Evolutionary conservation across 768 basidiomycete species (phyloP), one percentile per base, ranked within the genome.

Genomic region (Amanita muscaria): DNA sequence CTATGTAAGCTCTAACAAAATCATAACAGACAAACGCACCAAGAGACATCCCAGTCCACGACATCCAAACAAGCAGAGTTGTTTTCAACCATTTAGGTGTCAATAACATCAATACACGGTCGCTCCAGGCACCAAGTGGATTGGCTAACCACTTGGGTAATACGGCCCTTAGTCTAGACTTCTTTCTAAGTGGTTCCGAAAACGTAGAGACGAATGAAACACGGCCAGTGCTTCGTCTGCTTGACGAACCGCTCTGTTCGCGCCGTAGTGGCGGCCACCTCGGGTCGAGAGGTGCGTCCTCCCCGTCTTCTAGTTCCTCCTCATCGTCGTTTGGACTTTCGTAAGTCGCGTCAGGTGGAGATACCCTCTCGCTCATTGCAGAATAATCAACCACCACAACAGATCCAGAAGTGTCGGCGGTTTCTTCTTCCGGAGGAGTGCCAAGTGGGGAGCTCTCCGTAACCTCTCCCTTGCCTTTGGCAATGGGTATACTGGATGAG

Each of bases 41-140:
- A 14, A 90, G 69, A 1, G 83, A 73, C 77, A 89, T 84, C 1
- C 72, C 62, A 45, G 71, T 76, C 91, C 91, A 94, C 7, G 70
- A 64, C 0, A 61, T 66, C 88, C 90, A 94, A 16, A 92, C 78
- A 27, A 91, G 64, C 47, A 89, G 10, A 16, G 89, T 90, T 42
- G 82, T 88, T 50, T 68, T 66, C 36, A 76, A 55, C 88, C 89
- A 90, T 56, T 87, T 78, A 0, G 83, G 82, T 19, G 73, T 63
- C 14, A 93, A 65, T 16, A 93, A 80, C 70, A 81, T 74, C 52
- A 64, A 63, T 16, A 92, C 65, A 10, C 85, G 72, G 48, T 76
- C 75, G 51, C 76, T 61, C 82, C 84, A 91, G 14, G 77, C 83
- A 46, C 66, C 63, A n/a, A 84, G 39, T 1, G 86, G 82, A 24